Evolutionary conservation across 805 yeast genomes (phyloP).

Genomic region (Candida peoriensis): DNA sequence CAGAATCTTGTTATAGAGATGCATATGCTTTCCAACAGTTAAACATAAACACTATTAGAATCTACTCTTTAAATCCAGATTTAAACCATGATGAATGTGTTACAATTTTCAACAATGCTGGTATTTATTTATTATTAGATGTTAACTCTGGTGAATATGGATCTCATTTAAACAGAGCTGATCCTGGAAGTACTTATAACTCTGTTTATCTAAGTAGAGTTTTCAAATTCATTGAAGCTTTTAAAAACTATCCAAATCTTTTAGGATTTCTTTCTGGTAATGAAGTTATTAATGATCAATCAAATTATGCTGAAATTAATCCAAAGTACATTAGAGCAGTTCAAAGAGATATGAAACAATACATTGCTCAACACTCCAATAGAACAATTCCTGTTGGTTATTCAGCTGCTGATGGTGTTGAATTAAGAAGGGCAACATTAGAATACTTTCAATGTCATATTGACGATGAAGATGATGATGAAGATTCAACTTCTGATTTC

Average conservation of each 20-base stretch:
- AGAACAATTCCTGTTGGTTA: conserved; percentile 92
- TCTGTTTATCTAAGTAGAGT: conserved; percentile 67
- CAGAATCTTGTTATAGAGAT: conserved; percentile 71
- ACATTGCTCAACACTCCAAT: conserved; percentile 60
- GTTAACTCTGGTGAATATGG: conserved; percentile 70
- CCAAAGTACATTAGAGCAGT: conserved; percentile 86
- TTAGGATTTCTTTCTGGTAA: conserved; percentile 90
- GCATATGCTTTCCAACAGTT: conserved; percentile 71
- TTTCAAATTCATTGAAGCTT: conserved; percentile 78
- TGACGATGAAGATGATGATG: conserved; percentile 45
- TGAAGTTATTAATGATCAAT: conserved; percentile 80
- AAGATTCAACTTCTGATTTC: conserved; percentile 73
- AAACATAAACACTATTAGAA: conserved; percentile 81
- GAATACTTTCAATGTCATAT: conserved; percentile 79
- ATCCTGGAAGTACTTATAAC: conserved; percentile 69
- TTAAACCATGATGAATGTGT: conserved; percentile 87
- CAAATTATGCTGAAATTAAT: conserved; percentile 51
- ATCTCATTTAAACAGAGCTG: conserved; percentile 67
- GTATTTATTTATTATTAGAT: conserved; percentile 83
- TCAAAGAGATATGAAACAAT: conserved; percentile 87
- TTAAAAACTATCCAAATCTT: conserved; percentile 78
- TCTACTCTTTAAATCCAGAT: conserved; percentile 79
- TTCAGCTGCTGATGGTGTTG: conserved; percentile 82
- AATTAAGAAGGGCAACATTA: conserved; percentile 67
- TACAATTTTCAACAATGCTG: conserved; percentile 84